phyloP scores from a whole-genome alignment of 2,329 filamentous ascomycete genomes.

The Calonectria multiphialidica region DNA sequence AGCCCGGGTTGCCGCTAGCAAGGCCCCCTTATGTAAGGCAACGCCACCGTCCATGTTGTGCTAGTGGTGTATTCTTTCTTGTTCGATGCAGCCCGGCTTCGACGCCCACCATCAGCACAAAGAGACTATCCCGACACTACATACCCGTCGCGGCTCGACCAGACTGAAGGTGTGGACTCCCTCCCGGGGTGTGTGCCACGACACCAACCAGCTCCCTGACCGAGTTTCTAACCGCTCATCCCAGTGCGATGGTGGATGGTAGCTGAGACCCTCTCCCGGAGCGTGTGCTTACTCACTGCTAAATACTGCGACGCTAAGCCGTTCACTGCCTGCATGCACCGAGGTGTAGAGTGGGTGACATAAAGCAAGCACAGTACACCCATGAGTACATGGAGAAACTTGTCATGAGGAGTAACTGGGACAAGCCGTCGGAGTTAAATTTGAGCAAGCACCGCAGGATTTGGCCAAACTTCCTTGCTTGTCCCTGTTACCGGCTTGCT shows the following conservation, averaged over 20 bases:
- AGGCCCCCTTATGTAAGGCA: conserved; percentile 34
- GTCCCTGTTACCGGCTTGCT: neutral
- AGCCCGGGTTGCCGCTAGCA: conserved; percentile 15
- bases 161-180: neutral
- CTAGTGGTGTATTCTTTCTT: conserved; percentile 2
- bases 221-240: neutral
- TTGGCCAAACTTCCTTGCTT: neutral
- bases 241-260: conserved; percentile 7
- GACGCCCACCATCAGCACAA: neutral
- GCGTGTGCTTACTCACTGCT: conserved; percentile 5
- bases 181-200: conserved; percentile 4
- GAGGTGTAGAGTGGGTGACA: neutral
- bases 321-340: neutral
- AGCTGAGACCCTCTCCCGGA: conserved; percentile 7
- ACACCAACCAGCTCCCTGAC: conserved; percentile 16
- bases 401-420: neutral
- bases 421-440: neutral
- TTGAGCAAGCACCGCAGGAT: neutral
- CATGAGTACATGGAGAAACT: neutral
- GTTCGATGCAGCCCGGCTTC: neutral
- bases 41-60: conserved; percentile 36
- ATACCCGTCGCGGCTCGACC: conserved; percentile 5
- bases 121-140: conserved; percentile 6
- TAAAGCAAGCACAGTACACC: neutral
- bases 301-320: neutral